phyloP scores from a whole-genome alignment of 352 stramenopile species.

The Globisporangium abappressorium region DNA sequence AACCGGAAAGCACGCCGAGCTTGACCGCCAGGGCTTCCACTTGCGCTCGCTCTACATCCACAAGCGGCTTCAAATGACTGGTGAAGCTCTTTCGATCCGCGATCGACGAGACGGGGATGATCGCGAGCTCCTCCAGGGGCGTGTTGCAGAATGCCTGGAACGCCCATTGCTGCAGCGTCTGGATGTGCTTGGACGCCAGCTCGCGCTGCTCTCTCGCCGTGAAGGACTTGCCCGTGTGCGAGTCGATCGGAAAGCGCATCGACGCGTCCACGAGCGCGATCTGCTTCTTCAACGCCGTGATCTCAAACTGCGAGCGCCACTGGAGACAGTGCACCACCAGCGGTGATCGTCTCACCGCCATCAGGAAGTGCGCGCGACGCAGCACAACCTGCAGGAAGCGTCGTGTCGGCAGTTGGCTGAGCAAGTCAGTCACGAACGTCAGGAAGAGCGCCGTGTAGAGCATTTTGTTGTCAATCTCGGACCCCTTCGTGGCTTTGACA shows the following conservation, averaged over 20 bases:
- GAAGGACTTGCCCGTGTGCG: constrained; percentile 73
- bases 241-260: constrained; percentile 79
- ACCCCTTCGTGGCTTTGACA: constrained; percentile 17
- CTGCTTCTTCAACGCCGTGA: constrained; percentile 53
- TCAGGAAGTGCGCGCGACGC: constrained; percentile 56
- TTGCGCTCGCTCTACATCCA: constrained; percentile 26
- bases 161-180: constrained; percentile 66
- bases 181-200: constrained; percentile 42
- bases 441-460: constrained; percentile 65
- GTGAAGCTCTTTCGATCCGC: constrained; percentile 38
- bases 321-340: constrained; percentile 41
- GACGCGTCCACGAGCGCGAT: constrained; percentile 63
- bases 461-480: constrained; percentile 16
- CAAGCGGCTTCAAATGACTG: constrained; percentile 36
- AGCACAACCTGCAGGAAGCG: constrained; percentile 77
- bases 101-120: constrained; percentile 55
- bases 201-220: constrained; percentile 49
- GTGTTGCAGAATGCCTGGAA: constrained; percentile 50
- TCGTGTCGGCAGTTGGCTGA: constrained; percentile 89
- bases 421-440: constrained; percentile 80
- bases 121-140: constrained; percentile 51
- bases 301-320: constrained; percentile 33
- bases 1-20: constrained; percentile 46
- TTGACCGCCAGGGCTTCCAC: constrained; percentile 38
- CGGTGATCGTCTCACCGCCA: constrained; percentile 33